These are phyloP conservation scores for Hysterangium stoloniferum DNA, from an alignment of 768 basidiomycete genomes.

Conservation along the genomic window DNA sequence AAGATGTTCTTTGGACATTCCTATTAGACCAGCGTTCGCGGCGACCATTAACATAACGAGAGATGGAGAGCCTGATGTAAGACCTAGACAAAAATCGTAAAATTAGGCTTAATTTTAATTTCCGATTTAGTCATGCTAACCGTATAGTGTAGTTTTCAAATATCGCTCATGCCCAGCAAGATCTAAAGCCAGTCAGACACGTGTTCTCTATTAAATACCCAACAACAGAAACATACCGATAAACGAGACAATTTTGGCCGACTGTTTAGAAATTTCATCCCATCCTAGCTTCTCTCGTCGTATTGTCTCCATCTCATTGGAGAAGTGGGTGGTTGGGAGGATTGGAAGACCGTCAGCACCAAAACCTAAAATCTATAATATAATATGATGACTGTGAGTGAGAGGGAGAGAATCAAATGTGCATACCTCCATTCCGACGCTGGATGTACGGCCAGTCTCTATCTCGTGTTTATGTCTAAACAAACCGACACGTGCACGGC, in stretches of 20 bases:
- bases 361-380: constrained; percentile 77
- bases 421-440: constrained; percentile 90
- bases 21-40: constrained; percentile 85
- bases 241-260: constrained; percentile 91
- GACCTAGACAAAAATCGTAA: constrained; percentile 31
- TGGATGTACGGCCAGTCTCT: constrained; percentile 91
- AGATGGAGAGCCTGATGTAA: constrained; percentile 90
- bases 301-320: constrained; percentile 52
- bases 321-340: constrained; percentile 54
- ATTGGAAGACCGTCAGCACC: constrained; percentile 69
- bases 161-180: constrained; percentile 94
- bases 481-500: constrained; percentile 75
- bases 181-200: constrained; percentile 37
- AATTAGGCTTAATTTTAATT: neutral
- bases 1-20: constrained; percentile 95
- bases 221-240: constrained; percentile 46
- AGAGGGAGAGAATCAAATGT: neutral
- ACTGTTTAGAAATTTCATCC: constrained; percentile 88
- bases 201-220: neutral
- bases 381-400: neutral
- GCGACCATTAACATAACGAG: constrained; percentile 92
- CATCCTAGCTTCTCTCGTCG: constrained; percentile 86
- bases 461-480: constrained; percentile 98
- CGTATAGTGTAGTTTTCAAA: constrained; percentile 84
- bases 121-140: neutral